Evolutionary conservation across 495 filamentous ascomycete genomes (phyloP).

Genomic region (Aspergillus incahuasiensis): DNA sequence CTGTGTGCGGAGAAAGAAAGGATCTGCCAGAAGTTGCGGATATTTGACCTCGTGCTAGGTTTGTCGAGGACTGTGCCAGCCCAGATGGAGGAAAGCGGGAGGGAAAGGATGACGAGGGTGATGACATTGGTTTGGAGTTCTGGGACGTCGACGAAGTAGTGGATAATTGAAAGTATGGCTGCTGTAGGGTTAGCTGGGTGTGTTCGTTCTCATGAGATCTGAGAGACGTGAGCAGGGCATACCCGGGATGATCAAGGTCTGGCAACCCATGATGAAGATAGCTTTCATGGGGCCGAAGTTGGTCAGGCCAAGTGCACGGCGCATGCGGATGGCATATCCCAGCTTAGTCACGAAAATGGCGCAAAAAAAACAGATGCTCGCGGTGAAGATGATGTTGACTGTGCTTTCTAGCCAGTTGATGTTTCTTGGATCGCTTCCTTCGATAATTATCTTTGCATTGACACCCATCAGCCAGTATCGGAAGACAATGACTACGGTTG

Average conservation of each 20-base stretch:
- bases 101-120: conserved; percentile 65
- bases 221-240: conserved; percentile 10
- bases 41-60: conserved; percentile 7
- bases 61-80: conserved; percentile 46
- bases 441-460: conserved; percentile 50
- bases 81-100: conserved; percentile 81
- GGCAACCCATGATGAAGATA: conserved; percentile 70
- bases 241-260: conserved; percentile 78
- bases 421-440: conserved; percentile 5
- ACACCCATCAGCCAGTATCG: conserved; percentile 54
- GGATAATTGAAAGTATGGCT: conserved; percentile 67
- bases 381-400: conserved; percentile 52
- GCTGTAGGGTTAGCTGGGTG: neutral
- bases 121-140: conserved; percentile 57
- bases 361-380: conserved; percentile 72
- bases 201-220: neutral
- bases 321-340: conserved; percentile 53
- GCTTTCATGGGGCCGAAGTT: conserved; percentile 65
- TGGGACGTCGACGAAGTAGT: conserved; percentile 52
- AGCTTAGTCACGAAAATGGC: conserved; percentile 69
- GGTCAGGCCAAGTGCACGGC: conserved; percentile 51
- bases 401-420: conserved; percentile 47
- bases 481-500: conserved; percentile 53
- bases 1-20: conserved; percentile 17
- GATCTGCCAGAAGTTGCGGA: conserved; percentile 29